Base-by-base conservation (phyloP, 768 basidiomycete genomes). In the Lactarius trivialis region DNA sequence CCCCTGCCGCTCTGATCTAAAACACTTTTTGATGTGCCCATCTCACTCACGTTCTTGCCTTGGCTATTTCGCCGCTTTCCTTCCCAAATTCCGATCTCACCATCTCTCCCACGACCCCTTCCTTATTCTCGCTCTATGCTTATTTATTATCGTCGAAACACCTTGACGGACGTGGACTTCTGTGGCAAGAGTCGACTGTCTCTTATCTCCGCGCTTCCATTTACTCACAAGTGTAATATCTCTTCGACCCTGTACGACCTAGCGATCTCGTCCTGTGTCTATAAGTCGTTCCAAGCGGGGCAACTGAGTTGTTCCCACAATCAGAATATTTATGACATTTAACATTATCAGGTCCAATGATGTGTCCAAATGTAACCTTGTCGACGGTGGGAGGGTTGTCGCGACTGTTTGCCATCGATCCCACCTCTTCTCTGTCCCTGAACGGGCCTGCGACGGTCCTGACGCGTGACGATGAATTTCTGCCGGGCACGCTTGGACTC, bases 221-320 rank as follows among this genome's bases (percentile, higher is more conserved):
- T 55, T 21, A 52, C 52, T 17, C 61, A 17, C 57, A 39, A 19
- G 52, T 58, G 61, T 63, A 58, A 48, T 21, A 48, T 48, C 45
- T 45, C 34, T 48, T 36, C 33, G 52, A 58, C 45, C 41, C 39
- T 63, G 61, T 63, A 63, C 32, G 51, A 54, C 26, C 36, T 63
- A 63, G 57, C 34, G 41, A 45, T 48, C 43, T 52, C 15, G 2
- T 26, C 34, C 34, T 53, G 26, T 32, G 28, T 19, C 30, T 14
- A 43, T 21, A 43, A 21, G 56, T 33, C 55, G 30, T 62, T 19
- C 21, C 21, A 32, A 58, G 61, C n/a, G 26, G 28, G 52, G 19
- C 26, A 36, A 62, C 58, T 5, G 56, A 54, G 56, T 63, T 54
- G 53, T 28, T 7, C 41, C n/a, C 28, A 14, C 60, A 56, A 55